Evolutionary conservation across 352 stramenopile genomes (phyloP).

Genomic region (Peronospora tabacina): DNA sequence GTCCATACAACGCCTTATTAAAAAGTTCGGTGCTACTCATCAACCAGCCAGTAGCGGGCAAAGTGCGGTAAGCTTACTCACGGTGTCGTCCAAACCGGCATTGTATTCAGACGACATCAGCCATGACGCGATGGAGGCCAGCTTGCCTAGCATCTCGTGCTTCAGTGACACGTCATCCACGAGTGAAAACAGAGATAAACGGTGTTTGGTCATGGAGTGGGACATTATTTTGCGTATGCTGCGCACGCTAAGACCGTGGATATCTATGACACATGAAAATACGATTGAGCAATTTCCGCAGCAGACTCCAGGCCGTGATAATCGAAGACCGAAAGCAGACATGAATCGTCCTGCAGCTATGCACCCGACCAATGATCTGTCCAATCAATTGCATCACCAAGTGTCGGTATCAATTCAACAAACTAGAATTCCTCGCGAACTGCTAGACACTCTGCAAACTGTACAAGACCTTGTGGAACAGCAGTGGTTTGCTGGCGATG

Average conservation of each 20-base stretch:
- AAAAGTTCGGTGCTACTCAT: conserved; percentile 62
- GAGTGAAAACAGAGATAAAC: conserved; percentile 20
- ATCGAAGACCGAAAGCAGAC: conserved; percentile 8
- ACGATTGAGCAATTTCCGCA: conserved; percentile 24
- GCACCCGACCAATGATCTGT: conserved; percentile 8
- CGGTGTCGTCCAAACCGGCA: conserved; percentile 1
- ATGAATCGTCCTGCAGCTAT: conserved; percentile 11
- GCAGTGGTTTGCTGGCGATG: conserved; percentile 53
- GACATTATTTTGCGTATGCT: conserved; percentile 82
- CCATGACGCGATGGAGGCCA: conserved; percentile 4
- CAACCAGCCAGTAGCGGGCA: conserved; percentile 5
- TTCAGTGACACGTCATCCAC: not conserved
- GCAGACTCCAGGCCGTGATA: conserved; percentile 7
- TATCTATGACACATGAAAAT: conserved; percentile 44
- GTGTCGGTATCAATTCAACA: conserved; percentile 53
- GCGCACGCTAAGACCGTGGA: conserved; percentile 51
- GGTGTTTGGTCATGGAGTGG: conserved; percentile 65
- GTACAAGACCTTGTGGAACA: conserved; percentile 66
- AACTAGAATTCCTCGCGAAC: conserved; percentile 63
- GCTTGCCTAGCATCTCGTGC: not conserved
- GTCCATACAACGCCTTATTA: conserved; percentile 78
- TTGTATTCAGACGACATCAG: conserved; percentile 4
- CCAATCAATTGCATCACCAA: conserved; percentile 23
- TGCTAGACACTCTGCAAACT: conserved; percentile 67
- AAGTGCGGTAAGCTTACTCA: conserved; percentile 7